Evolutionary conservation across 2,329 filamentous ascomycete genomes (phyloP).

Genomic region (Apiospora arundinis): DNA sequence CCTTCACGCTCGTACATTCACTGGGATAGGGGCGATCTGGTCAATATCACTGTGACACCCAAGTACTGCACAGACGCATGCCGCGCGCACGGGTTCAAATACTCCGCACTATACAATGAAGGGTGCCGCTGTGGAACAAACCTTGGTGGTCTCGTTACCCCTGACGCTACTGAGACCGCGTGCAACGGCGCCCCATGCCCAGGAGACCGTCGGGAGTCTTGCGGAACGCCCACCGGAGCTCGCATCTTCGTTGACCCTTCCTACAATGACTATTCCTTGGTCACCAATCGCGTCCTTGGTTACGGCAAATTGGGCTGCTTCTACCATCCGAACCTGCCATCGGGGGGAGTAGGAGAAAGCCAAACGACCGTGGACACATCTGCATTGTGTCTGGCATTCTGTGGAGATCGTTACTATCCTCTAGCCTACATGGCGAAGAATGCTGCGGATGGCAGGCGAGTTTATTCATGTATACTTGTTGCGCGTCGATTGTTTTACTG

Average conservation of each 20-base stretch:
- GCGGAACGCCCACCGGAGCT: slow-evolving; percentile 34
- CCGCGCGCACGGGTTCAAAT: slow-evolving; percentile 38
- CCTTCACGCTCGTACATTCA: neutral
- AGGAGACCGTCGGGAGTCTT: slow-evolving; percentile 36
- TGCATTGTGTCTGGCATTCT: neutral
- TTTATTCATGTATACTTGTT: neutral
- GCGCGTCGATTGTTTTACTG: neutral
- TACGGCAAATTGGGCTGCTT: neutral
- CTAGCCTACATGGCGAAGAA: neutral
- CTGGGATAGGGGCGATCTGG: neutral
- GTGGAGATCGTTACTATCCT: neutral
- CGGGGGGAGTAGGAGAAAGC: neutral
- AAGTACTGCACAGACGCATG: slow-evolving; percentile 34
- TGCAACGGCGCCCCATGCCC: slow-evolving; percentile 27
- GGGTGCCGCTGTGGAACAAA: slow-evolving; percentile 35
- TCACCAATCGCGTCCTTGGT: neutral
- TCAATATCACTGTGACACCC: slow-evolving; percentile 33
- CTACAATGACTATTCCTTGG: slow-evolving; percentile 29
- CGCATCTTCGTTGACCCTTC: slow-evolving; percentile 38
- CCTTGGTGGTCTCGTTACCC: neutral
- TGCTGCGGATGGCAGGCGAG: neutral
- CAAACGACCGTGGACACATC: too few relatives aligned
- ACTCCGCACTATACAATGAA: slow-evolving; percentile 30
- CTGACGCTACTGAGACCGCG: neutral
- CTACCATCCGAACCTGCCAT: neutral